Base-by-base conservation (phyloP, 371 early-diverging fungal species). In the Batrachochytrium dendrobatidis region DNA sequence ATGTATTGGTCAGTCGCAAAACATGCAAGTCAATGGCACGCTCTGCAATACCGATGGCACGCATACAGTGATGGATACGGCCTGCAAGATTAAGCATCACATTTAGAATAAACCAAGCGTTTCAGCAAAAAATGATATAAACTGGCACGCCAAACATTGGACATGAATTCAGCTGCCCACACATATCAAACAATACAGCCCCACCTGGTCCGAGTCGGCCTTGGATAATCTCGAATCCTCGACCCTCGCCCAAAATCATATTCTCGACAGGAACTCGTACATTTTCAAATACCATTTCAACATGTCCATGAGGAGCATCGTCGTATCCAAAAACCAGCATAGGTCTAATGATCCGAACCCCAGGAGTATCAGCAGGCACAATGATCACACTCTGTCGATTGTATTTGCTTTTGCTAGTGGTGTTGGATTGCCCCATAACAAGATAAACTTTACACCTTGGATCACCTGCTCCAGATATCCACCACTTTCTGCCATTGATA, bases 221-320 rank as follows among this genome's bases (percentile, higher is more conserved):
- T 75, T 97, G 96, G 59, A 95, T 88, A 34, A 97, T 83, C 67
- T 97, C 98, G 68, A 97, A 95, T 0, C 98, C 98, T 58, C 95
- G 85, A 33, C 98, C 98, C 68, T 93, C 92, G 34, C 95, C 95
- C 45, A 92, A 79, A 26, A 97, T 70, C 54, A 97, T 84, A 71
- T 92, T 92, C 49, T 86, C 84, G 3, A 74, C 73, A 3, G 94
- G 94, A 17, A 97, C 91, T 59, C 86, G 81, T 50, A 92, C 94
- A 70, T 94, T 82, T 49, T 86, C 86, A 63, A 97, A 95, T 18
- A 81, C 64, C 53, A 97, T 86, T 68, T 97, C 98, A 62, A 87
- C 87, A 70, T 97, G 98, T 28, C 72, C 70, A 68, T 89, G 86
- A 28, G 91, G 90, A 6, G 97, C 97, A 69, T 94, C 95, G 73